Base-by-base conservation (phyloP, 768 basidiomycete species). In the Amanita muscaria region DNA sequence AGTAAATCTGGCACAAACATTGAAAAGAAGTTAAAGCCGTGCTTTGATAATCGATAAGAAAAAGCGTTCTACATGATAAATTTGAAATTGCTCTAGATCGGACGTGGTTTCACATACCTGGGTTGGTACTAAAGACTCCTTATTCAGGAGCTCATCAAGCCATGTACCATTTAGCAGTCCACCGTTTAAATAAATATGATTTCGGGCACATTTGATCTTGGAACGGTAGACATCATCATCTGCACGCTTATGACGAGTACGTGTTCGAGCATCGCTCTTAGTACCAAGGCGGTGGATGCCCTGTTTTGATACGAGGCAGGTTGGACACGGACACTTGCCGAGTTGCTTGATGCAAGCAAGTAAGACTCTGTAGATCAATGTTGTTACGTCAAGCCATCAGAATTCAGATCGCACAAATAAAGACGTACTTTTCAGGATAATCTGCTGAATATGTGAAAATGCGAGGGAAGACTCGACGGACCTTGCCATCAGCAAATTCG, bases 371-470 rank as follows among this genome's bases (percentile, higher is more conserved):
- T 16, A 42, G 30, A 33, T 7, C 21, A 22, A 29, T 18, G 36
- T 29, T 29, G 43, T 44, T 36, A 14, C 18, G 10, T 23, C 2
- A 15, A 19, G 10, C 16, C 3, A 2, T 3, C 2, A 21, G 11
- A 43, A 29, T 9, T n/a, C 5, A 23, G 10, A 10, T 31, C 16
- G 36, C n/a, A 6, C 27, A 23, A 21, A 12, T 18, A 42, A 19
- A 29, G 35, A 47, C 57, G 23, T 50, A 68, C 67, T 66, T 67
- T 44, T 69, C 64, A 4, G 63, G 65, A 45, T 68, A 69, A 51
- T 67, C 65, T 0, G 64, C 62, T 2, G 64, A 60, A 46, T 66
- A 65, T 0, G 56, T 62, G 38, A 67, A 59, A 19, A 69, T 42
- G 0, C 58, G 52, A 8, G 62, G 64, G 49, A 56, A 69, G 9